phyloP scores from a whole-genome alignment of 257 asterid species.

The Ilex asprella region DNA sequence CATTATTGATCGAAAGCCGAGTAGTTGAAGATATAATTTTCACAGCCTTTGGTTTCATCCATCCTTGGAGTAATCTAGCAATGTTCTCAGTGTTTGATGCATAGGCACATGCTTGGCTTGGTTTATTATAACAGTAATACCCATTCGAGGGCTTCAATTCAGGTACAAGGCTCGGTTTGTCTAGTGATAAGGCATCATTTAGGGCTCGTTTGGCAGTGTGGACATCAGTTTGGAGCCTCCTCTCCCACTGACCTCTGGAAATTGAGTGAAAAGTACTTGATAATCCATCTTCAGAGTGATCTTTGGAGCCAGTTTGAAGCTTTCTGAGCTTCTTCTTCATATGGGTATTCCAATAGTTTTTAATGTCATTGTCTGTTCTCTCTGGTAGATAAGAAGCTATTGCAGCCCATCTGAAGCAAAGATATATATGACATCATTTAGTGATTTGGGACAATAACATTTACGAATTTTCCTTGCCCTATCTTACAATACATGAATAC shows the following conservation, averaged over 20 bases:
- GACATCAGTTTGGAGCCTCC: constrained; percentile 66
- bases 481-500: too few relatives aligned
- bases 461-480: too few relatives aligned
- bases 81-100: constrained; percentile 82
- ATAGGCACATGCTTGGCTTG: constrained; percentile 22
- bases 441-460: too few relatives aligned
- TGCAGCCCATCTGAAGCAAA: constrained; percentile 81
- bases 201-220: constrained; percentile 85
- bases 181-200: constrained; percentile 54
- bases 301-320: constrained; percentile 28
- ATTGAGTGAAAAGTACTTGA: constrained; percentile 27
- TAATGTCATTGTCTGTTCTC: constrained; percentile 92
- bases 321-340: constrained; percentile 68
- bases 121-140: constrained; percentile 1
- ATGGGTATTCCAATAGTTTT: constrained; percentile 91
- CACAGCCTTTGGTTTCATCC: constrained; percentile 38
- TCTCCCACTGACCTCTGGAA: constrained; percentile 83
- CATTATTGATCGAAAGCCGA: constrained; percentile 25
- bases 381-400: constrained; percentile 92
- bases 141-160: constrained; percentile 1
- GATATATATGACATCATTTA: too few relatives aligned
- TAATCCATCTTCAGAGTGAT: constrained; percentile 2
- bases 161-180: constrained; percentile 10
- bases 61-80: constrained; percentile 56
- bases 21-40: constrained; percentile 36